Base-by-base conservation (phyloP, 371 early-diverging fungal genomes). In the Mucor irregularis region DNA sequence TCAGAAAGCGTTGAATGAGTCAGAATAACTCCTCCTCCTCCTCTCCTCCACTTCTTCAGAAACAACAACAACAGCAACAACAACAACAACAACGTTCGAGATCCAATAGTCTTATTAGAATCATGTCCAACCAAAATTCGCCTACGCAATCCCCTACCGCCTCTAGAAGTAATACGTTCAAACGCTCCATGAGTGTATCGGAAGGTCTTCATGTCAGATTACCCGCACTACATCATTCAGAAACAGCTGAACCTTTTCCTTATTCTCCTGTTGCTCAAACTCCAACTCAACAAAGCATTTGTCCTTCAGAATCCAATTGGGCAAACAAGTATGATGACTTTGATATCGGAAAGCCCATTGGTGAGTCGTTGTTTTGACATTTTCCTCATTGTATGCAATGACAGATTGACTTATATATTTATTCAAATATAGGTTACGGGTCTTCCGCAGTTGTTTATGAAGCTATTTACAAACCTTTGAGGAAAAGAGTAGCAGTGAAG, bases 381-480 rank as follows among this genome's bases (percentile, higher is more conserved):
- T n/a, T n/a, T n/a, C n/a, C n/a, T n/a, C n/a, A n/a, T n/a, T n/a
- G n/a, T n/a, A n/a, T n/a, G n/a, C n/a, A n/a, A n/a, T n/a, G n/a
- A n/a, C n/a, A n/a, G n/a, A n/a, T n/a, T n/a, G n/a, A n/a, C n/a
- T n/a, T n/a, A n/a, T 38, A 35, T 10, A 9, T 35, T 7, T 38
- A 3, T 5, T 45, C 17, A 31, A 10, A 8, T 31, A 2, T 66
- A 91, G 94, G 95, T 3, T 92, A 88, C 72, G 95, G 95, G 10
- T 92, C 93, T 0, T 94, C 94, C 1, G 95, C 94, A 0, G 79
- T 89, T 21, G 95, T 94, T 0, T 91, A 90, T 73, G 75, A 78
- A 49, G 93, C 94, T 11, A 73, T 78, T 48, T 94, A 90, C 66
- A 87, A 82, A 51, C 93, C 93, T 9, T 38, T 78, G 22, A 81